A percentile compares a stretch with the other conserved stretches of the same genome.
Evolutionary conservation across 768 basidiomycete species (phyloP).

Genomic region (Lactarius trivialis): DNA sequence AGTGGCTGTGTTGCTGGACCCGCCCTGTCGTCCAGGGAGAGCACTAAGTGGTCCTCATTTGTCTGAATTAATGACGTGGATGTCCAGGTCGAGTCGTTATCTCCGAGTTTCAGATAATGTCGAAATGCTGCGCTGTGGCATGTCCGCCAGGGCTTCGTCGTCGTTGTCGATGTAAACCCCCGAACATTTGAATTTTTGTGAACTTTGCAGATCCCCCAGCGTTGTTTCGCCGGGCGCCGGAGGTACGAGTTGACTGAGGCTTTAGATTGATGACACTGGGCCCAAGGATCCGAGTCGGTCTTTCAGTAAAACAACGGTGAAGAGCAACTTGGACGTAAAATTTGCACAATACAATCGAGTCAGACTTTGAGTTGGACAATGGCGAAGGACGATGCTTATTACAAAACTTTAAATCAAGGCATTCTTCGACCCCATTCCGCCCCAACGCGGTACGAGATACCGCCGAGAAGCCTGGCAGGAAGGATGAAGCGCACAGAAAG

Average conservation of each 20-base stretch:
- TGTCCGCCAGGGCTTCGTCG: background rate
- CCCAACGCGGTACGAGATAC: too few species aligned
- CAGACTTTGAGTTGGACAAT: background rate
- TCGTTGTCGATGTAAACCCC: background rate
- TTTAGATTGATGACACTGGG: background rate
- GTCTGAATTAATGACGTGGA: constrained; percentile 1
- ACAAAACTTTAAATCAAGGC: too few species aligned
- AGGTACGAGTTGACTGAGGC: background rate
- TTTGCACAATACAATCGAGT: background rate
- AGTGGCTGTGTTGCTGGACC: constrained; percentile 2
- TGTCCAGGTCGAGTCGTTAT: background rate
- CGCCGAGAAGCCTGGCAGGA: too few species aligned
- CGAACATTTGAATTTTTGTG: background rate
- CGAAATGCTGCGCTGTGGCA: background rate
- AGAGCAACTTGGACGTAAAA: background rate
- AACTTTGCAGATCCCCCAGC: background rate
- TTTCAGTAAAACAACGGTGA: background rate
- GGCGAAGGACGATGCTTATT: background rate
- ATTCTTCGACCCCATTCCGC: too few species aligned
- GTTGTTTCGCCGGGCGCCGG: background rate
- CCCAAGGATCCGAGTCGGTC: background rate
- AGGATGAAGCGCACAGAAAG: too few species aligned
- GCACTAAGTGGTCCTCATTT: background rate
- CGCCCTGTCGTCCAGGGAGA: background rate
- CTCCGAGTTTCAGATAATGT: background rate